Base-by-base conservation (phyloP, 306 rosid genomes). In the Calophaca sinica region DNA sequence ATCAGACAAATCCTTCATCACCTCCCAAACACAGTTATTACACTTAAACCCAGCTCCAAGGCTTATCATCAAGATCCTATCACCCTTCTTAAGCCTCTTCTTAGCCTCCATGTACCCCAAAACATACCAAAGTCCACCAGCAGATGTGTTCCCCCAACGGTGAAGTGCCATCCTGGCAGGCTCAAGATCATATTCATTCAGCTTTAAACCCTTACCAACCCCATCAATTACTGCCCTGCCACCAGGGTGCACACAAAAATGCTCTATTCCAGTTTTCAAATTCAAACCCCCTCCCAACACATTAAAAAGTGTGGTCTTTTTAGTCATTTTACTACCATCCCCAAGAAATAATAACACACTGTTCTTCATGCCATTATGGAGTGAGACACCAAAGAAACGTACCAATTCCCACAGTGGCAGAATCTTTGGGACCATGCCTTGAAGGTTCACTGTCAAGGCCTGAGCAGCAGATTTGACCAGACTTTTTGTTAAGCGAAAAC, bases 31-130 rank as follows among this genome's bases (percentile, higher is more conserved):
- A 78, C 94, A 91, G 63, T 86, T 91, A 68, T 94, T 94, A 81
- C 96, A 91, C 93, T 88, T 88, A 60, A 88, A 91, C 4, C 98
- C 97, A 0, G 98, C 98, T 42, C 98, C 98, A 45, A 94, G 91
- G 41, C 98, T 92, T 4, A 89, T 87, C 98, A 94, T 91, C 53
- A 93, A 72, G 32, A 91, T 82, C 65, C 84, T 78, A 4, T 94
- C 81, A 14, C 94, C 94, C 68, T 86, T 88, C 74, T 84, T 88
- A 0, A 94, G 88, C 84, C 97, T 88, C 89, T 82, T 89, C 80
- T 94, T 94, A 0, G 97, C 98, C 58, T 94, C 97, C 98, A 94
- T 94, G 85, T 89, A 91, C 3, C 98, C 96, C 52, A 91, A 69
- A 55, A 90, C 97, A 48, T 93, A 93, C 98, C 98, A 93, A 10